Evolutionary conservation across 192 early-diverging fungal genomes (phyloP), one percentile per base, ranked within the genome.

Genomic region (Linnemannia schmuckeri): DNA sequence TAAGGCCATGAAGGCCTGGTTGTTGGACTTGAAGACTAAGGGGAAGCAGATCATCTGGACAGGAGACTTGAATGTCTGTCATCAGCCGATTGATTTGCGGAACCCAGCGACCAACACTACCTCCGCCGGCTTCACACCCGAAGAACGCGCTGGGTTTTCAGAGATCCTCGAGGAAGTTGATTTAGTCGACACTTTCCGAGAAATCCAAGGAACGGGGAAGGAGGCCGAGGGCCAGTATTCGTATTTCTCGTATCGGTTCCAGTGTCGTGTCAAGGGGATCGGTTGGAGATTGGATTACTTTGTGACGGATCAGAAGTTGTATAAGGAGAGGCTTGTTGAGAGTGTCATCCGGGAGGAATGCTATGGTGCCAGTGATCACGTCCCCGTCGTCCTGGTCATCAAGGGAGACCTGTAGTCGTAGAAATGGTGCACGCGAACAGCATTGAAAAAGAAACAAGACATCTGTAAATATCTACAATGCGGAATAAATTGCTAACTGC

Each of bases 261-360:
- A 93, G 47, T 94, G 93, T 66, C 90, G 95, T 24, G 82, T 88
- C 22, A 97, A 97, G 76, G 71, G 82, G 9, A 81, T 96, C 72
- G 96, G 96, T 20, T 98, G 97, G 97, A 90, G 96, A 44, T 87
- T 97, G 80, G 97, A 97, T 86, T 97, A 97, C 89, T 96, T 97
- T 92, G 92, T 96, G 15, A 90, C 93, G 7, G 92, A 93, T 30
- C 84, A 92, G 79, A 82, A 91, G 35, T 66, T 87, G 46, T 79
- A 95, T 18, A 76, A 94, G 77, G 85, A 92, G 8, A 88, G 91
- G 22, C 91, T 97, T 3, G 82, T 87, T 0, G 91, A 92, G 30
- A 93, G 93, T 49, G 88, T 92, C 49, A 96, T 96, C 70, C 88
- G 95, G 40, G 93, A 95, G 61, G 89, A 96, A 78, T 93, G 91